Percentiles rank a stretch among this genome's conserved stretches.
phyloP scores from a whole-genome alignment of 805 yeast genomes.

The Candida ponderosae region DNA sequence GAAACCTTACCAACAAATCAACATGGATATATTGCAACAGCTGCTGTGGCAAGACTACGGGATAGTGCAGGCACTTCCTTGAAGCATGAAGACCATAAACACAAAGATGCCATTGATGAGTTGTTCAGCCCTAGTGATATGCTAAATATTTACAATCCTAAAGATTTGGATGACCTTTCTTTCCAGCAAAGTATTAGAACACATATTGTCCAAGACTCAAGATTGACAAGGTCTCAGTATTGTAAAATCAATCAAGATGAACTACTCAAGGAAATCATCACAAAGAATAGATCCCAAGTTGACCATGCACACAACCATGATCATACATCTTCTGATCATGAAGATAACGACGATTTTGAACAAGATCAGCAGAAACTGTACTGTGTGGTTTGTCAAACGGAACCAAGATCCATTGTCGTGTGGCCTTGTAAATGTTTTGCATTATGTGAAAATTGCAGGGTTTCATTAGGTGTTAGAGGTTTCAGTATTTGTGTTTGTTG shows the following conservation, averaged over 20 bases:
- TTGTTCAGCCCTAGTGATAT: conserved; percentile 13
- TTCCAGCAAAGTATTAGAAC: conserved; percentile 6
- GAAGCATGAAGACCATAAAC: conserved; percentile 1
- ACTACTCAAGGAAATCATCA: conserved; percentile 20
- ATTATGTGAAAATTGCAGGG: conserved; percentile 77
- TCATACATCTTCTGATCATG: conserved; percentile 4
- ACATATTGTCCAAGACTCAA: conserved; percentile 14
- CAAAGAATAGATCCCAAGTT: conserved; percentile 20
- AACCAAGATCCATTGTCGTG: conserved; percentile 66
- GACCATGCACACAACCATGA: conserved; percentile 1
- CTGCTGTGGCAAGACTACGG: conserved; percentile 7
- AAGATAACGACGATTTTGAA: conserved; percentile 17
- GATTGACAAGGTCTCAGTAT: conserved; percentile 28
- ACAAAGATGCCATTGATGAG: conserved; percentile 9
- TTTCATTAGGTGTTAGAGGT: conserved; percentile 62
- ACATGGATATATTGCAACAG: conserved; percentile 7
- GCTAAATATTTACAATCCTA: conserved; percentile 23
- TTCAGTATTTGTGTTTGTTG: conserved; percentile 83
- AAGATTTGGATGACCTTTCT: conserved; percentile 13
- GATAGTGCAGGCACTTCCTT: conserved; percentile 3
- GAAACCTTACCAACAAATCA: conserved; percentile 16
- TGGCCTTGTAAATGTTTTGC: conserved; percentile 96
- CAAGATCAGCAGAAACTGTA: conserved; percentile 28
- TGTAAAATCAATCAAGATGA: conserved; percentile 20
- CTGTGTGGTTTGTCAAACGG: conserved; percentile 79